phyloP scores from a whole-genome alignment of 2,329 filamentous ascomycete genomes.

The Venturia aucupariae region DNA sequence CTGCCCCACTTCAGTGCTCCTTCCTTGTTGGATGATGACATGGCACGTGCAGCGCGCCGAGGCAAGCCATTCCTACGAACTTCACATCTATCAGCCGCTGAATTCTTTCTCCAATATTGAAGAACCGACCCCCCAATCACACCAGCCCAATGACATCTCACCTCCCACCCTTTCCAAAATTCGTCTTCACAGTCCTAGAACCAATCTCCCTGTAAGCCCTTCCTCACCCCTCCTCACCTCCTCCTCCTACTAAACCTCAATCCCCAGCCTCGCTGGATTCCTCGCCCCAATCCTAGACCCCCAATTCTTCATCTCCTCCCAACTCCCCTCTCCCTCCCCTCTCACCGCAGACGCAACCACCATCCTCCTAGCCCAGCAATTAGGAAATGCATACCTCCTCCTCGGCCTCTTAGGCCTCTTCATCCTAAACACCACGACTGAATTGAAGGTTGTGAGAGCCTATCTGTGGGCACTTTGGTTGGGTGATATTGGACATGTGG shows the following conservation, averaged over 20 bases:
- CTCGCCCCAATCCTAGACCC: conserved; percentile 18
- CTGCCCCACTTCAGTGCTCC: background rate
- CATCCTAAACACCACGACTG: conserved; percentile 54
- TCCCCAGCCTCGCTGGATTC: conserved; percentile 17
- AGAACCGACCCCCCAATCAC: background rate
- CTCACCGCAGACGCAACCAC: conserved; percentile 7
- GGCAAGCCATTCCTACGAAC: too few relatives aligned
- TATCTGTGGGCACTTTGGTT: conserved; percentile 57
- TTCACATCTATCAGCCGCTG: too few relatives aligned
- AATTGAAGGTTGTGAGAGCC: conserved; percentile 55
- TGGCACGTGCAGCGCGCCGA: background rate
- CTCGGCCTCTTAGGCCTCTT: conserved; percentile 55
- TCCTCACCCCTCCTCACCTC: background rate
- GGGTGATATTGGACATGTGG: conserved; percentile 60
- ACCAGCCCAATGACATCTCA: conserved; percentile 15
- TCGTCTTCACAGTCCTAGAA: conserved; percentile 19
- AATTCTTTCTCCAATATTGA: too few relatives aligned
- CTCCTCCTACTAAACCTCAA: background rate
- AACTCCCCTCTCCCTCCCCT: conserved; percentile 14
- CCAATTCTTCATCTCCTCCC: conserved; percentile 18
- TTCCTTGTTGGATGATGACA: background rate
- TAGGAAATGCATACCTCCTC: conserved; percentile 62
- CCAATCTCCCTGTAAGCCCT: conserved; percentile 18
- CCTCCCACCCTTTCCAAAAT: conserved; percentile 16
- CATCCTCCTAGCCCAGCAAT: conserved; percentile 53